Percentiles rank a stretch among this genome's conserved stretches.
These are phyloP conservation scores for Salvia rosmarinus DNA, from an alignment of 257 asterid genomes.

Conservation along the genomic window DNA sequence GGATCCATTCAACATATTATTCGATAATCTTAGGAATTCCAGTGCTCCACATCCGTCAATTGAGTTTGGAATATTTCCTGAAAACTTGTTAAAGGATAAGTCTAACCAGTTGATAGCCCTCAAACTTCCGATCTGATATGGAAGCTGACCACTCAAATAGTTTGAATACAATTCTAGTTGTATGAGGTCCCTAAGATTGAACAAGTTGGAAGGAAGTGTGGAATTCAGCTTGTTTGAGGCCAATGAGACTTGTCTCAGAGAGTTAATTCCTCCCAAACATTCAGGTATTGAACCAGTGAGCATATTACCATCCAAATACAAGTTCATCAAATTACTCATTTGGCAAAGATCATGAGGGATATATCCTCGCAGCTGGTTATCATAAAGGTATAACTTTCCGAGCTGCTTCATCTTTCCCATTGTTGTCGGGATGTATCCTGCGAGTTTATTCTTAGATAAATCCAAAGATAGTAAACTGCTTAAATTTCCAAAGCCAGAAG, in stretches of 20 bases:
- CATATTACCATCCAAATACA: constrained; percentile 24
- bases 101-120: constrained; percentile 12
- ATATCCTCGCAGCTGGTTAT: constrained; percentile 32
- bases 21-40: constrained; percentile 21
- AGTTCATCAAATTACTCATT: constrained; percentile 12
- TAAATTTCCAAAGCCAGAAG: constrained; percentile 37
- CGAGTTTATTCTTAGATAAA: constrained; percentile 12
- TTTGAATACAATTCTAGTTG: constrained; percentile 34
- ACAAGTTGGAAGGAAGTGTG: not conserved
- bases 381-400: not conserved
- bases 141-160: constrained; percentile 29
- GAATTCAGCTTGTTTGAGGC: constrained; percentile 27
- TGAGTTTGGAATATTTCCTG: constrained; percentile 36
- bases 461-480: constrained; percentile 3
- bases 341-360: constrained; percentile 38
- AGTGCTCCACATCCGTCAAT: constrained; percentile 20
- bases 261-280: constrained; percentile 36
- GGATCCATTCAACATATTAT: constrained; percentile 33
- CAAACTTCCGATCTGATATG: constrained; percentile 14
- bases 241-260: constrained; percentile 24
- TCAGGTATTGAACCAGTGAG: constrained; percentile 39
- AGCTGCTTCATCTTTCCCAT: constrained; percentile 35
- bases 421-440: constrained; percentile 36
- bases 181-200: constrained; percentile 16
- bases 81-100: constrained; percentile 36